Evolutionary conservation across 2,329 filamentous ascomycete species (phyloP).

Genomic region (Whalleya microplaca): DNA sequence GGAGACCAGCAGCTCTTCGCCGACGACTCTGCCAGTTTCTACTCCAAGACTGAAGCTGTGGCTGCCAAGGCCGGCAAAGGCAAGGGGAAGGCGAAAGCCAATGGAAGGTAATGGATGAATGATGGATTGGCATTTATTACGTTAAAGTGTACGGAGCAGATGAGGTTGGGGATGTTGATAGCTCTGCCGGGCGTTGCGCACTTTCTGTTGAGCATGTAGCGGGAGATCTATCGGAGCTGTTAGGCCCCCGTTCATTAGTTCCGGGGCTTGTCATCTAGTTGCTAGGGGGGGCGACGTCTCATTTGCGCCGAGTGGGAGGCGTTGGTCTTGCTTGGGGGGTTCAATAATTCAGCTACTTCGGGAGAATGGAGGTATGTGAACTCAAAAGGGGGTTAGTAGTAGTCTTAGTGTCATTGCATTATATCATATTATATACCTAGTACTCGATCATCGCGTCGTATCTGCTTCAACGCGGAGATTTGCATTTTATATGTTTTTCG

Average conservation of each 20-base stretch:
- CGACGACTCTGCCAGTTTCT: constrained; percentile 60
- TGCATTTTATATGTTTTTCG: too few relatives aligned
- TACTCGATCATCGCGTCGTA: background rate
- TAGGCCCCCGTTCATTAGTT: background rate
- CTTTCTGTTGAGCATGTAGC: background rate
- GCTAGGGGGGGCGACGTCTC: background rate
- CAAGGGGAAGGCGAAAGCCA: constrained; percentile 29
- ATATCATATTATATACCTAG: background rate
- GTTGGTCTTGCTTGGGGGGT: background rate
- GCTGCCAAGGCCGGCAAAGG: constrained; percentile 33
- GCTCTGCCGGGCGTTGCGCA: background rate
- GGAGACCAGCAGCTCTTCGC: constrained; percentile 81
- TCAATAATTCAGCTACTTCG: background rate
- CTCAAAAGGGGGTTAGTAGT: background rate
- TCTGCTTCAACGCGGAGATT: background rate
- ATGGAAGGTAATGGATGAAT: constrained; percentile 20
- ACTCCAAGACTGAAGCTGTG: constrained; percentile 46
- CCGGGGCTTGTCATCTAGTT: too few relatives aligned
- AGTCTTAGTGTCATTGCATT: background rate
- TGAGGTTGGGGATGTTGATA: background rate
- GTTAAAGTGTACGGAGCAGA: background rate
- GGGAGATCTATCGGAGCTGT: background rate
- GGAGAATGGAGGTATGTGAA: background rate
- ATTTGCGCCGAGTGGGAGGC: background rate
- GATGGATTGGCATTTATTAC: background rate